Conservation (phyloP, 1,284 basidiomycete species). For the Sanguinoderma infundibulare region DNA sequence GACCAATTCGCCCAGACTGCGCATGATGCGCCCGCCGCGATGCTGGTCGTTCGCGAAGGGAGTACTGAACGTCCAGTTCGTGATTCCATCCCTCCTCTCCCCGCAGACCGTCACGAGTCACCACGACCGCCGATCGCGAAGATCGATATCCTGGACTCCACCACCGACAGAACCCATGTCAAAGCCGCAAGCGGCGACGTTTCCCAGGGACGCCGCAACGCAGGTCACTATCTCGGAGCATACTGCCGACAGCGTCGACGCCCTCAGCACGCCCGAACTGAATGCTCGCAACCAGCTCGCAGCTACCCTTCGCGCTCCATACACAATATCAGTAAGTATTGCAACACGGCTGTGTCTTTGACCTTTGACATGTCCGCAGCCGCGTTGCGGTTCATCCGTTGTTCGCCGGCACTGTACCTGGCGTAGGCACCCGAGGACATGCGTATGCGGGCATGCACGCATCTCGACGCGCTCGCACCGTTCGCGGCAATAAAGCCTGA, state of each 20-base stretch:
- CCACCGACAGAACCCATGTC: background rate
- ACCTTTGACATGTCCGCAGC: background rate
- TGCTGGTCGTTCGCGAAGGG: slow-evolving; percentile 1
- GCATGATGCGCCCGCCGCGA: slow-evolving; percentile 12
- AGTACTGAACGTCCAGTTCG: background rate
- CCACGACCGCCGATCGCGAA: background rate
- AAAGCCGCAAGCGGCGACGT: background rate
- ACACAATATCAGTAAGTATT: too few species aligned
- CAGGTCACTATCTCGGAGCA: background rate
- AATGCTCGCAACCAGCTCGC: too few species aligned
- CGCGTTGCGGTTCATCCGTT: background rate
- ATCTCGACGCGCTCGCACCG: background rate
- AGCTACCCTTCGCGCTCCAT: too few species aligned
- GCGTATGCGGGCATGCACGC: background rate
- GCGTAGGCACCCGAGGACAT: background rate
- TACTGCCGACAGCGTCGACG: background rate
- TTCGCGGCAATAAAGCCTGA: background rate
- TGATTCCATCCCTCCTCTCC: background rate
- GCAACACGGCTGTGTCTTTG: background rate
- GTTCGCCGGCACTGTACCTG: background rate
- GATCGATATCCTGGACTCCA: background rate
- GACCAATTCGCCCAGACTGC: slow-evolving; percentile 3
- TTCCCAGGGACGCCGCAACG: background rate
- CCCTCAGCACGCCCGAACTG: too few species aligned
- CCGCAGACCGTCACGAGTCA: background rate